Percentiles rank a stretch among this genome's conserved stretches.
Evolutionary conservation across 73 alveolate genomes (phyloP).

Genomic region (Symbiodinium natans): DNA sequence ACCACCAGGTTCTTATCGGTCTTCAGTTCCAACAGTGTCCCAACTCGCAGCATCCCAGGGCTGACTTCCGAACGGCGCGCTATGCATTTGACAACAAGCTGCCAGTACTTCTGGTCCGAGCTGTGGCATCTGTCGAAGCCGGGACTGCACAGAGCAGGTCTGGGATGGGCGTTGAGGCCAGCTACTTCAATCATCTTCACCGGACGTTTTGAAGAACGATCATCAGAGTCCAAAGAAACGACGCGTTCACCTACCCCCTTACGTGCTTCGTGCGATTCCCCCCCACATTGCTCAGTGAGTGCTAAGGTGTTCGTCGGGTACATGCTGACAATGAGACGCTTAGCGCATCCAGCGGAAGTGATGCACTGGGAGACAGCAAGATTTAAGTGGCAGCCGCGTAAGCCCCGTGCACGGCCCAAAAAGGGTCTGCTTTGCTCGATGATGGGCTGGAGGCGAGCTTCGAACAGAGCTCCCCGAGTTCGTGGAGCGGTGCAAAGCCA

Average conservation of each 20-base stretch:
- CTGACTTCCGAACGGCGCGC: not conserved
- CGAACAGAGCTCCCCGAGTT: constrained; percentile 30
- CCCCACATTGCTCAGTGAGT: not conserved
- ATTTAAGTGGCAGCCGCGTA: not conserved
- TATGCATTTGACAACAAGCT: not conserved
- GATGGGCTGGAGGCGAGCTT: constrained; percentile 55
- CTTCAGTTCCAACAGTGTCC: no score
- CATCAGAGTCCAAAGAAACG: no score
- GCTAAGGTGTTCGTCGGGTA: constrained; percentile 34
- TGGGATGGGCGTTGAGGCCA: no score
- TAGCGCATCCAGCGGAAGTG: not conserved
- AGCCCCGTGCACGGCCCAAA: no score
- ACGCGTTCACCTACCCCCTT: no score
- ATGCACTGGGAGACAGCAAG: no score
- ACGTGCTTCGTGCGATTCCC: no score
- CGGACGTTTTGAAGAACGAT: no score
- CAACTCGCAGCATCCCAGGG: no score
- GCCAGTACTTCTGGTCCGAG: not conserved
- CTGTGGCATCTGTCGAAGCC: not conserved
- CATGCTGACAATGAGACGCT: constrained; percentile 47
- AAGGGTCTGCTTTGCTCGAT: no score
- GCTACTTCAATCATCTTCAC: no score
- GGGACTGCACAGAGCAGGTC: not conserved
- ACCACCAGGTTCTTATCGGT: no score
- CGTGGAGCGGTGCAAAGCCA: constrained; percentile 63